Conservation (phyloP, 495 filamentous ascomycete genomes). For the Lindgomyces ingoldianus region DNA sequence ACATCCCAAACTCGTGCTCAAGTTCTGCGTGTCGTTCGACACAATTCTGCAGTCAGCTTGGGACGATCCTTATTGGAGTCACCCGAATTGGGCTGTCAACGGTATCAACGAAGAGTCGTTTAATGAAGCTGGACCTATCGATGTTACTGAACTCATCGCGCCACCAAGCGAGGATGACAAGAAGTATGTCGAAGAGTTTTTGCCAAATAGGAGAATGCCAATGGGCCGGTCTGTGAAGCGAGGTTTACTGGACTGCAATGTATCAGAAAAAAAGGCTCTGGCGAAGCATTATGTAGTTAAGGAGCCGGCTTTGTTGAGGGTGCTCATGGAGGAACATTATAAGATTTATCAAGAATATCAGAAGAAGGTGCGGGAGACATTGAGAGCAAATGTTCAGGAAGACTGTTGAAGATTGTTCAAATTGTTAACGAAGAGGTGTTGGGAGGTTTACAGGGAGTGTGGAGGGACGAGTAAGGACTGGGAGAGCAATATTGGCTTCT, state of each 20-base stretch:
- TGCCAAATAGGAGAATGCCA: conserved; percentile 1
- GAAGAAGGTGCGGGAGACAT: neutral
- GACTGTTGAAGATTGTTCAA: too few species aligned
- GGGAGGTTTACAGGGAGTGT: too few species aligned
- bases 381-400: too few species aligned
- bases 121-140: conserved; percentile 5
- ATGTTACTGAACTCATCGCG: conserved; percentile 5
- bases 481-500: too few species aligned
- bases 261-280: conserved; percentile 1
- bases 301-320: conserved; percentile 15
- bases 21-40: conserved; percentile 18
- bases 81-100: neutral
- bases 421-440: too few species aligned
- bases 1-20: neutral
- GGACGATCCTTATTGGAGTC: conserved; percentile 6
- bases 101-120: neutral
- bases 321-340: conserved; percentile 22
- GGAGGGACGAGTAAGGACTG: too few species aligned
- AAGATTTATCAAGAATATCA: conserved; percentile 1
- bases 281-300: conserved; percentile 17
- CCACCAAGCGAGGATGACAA: conserved; percentile 10
- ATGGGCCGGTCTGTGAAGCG: neutral
- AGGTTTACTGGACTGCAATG: conserved; percentile 7
- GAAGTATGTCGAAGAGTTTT: conserved; percentile 8
- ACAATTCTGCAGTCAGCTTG: neutral